phyloP scores from a whole-genome alignment of 2,329 filamentous ascomycete species.

The Aspergillus jensenii region DNA sequence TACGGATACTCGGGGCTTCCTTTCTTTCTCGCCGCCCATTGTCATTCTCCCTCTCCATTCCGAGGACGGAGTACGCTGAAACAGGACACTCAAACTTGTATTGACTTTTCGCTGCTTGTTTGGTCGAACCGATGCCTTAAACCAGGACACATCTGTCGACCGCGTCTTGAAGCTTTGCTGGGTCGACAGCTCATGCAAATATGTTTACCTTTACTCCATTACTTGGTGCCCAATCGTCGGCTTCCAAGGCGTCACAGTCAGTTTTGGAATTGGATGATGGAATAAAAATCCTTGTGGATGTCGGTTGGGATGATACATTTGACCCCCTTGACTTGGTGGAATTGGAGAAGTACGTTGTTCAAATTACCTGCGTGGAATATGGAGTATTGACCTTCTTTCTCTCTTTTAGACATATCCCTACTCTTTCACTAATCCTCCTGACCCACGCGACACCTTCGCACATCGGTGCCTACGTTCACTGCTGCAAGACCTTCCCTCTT shows the following conservation, averaged over 20 bases:
- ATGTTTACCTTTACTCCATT: slow-evolving; percentile 98
- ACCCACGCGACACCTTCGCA: slow-evolving; percentile 92
- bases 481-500: slow-evolving; percentile 91
- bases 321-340: slow-evolving; percentile 78
- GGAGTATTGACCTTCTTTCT: background rate
- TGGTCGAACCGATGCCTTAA: slow-evolving; percentile 14
- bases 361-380: background rate
- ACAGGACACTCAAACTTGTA: background rate
- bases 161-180: slow-evolving; percentile 12
- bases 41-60: background rate
- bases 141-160: slow-evolving; percentile 2
- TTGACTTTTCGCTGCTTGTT: background rate
- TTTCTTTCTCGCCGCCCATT: background rate
- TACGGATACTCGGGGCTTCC: background rate
- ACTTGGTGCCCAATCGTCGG: slow-evolving; percentile 78
- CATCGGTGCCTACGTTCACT: slow-evolving; percentile 90
- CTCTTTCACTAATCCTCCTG: slow-evolving; percentile 87
- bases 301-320: slow-evolving; percentile 94
- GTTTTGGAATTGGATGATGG: slow-evolving; percentile 94
- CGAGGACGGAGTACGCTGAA: background rate
- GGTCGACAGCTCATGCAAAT: slow-evolving; percentile 17
- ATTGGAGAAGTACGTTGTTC: slow-evolving; percentile 72
- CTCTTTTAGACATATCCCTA: slow-evolving; percentile 72
- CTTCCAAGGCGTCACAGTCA: slow-evolving; percentile 87
- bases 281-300: slow-evolving; percentile 90